Evolutionary conservation across 257 asterid species (phyloP), one percentile per base, ranked within the genome.

Genomic region (Solanum virginianum): DNA sequence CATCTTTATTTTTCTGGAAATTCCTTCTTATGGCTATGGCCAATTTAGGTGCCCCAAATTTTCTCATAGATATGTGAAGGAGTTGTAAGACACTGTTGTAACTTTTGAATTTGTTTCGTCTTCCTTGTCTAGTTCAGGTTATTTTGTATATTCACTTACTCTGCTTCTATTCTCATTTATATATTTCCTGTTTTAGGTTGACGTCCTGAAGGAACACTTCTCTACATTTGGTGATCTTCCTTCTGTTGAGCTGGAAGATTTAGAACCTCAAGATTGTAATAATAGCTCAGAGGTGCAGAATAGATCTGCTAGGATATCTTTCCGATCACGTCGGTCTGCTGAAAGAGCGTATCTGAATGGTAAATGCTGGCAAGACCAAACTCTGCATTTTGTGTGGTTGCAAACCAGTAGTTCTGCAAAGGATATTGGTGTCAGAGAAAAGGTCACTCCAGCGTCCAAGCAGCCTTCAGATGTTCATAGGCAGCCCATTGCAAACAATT

Each of bases 271-370:
- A 80, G 95, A 93, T 75, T 70, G 85, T 41, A 81, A 82, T 70
- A 86, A 86, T 69, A 86, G 87, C 88, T 85, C 93, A 18, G 90
- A 85, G 80, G 85, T 65, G 63, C 63, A 66, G 41, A 71, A 66
- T 65, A 85, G 87, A 80, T 87, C 98, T 84, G 98, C 97, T 87
- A 89, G 84, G 84, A 87, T 96, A 90, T 90, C 92, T 84, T 96
- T 93, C 85, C 89, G 90, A 63, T 89, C 93, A 85, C 94, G 98
- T 8, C 92, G 87, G 10, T 88, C 92, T 83, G 99, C 99, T 77
- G 99, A 96, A 91, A 93, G 56, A 89, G 99, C 98, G 80, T 96
- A 95, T 90, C 82, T 68, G 88, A 90, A 91, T 81, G 99, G 96
- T 65, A 96, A 94, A 94, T 83, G 87, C 85, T 96, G 98, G 98